phyloP scores from a whole-genome alignment of 2,329 filamentous ascomycete species.

The Aureobasidium sp. region DNA sequence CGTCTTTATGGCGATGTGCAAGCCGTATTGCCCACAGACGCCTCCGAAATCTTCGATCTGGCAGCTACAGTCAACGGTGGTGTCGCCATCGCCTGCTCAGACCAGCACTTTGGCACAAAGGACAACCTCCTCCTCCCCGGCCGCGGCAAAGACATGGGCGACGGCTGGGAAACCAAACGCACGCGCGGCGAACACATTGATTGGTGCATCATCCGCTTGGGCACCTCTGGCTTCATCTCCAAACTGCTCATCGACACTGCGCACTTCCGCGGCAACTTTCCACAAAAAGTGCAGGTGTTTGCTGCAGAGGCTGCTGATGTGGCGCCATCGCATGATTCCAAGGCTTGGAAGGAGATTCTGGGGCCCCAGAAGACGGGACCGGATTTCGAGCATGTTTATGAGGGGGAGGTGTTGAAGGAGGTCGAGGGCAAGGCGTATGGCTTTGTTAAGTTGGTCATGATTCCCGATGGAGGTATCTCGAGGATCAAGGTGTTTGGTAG shows the following conservation, averaged over 20 bases:
- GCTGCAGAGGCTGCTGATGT: conserved; percentile 39
- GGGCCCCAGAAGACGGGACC: conserved; percentile 62
- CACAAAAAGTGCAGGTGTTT: conserved; percentile 63
- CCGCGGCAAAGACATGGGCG: conserved; percentile 76
- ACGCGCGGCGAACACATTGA: conserved; percentile 69
- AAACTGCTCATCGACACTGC: conserved; percentile 71
- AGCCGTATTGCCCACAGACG: conserved; percentile 65
- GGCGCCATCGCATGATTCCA: too few relatives aligned
- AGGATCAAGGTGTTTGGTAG: conserved; percentile 70
- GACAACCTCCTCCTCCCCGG: conserved; percentile 75
- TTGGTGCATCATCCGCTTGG: conserved; percentile 73
- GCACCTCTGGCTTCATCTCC: conserved; percentile 57
- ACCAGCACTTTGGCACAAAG: conserved; percentile 78
- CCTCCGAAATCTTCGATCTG: conserved; percentile 62
- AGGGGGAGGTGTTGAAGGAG: conserved; percentile 30
- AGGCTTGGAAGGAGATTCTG: conserved; percentile 43
- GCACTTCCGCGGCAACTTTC: conserved; percentile 78
- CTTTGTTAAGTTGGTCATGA: conserved; percentile 85
- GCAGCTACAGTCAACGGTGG: conserved; percentile 73
- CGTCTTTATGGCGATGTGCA: conserved; percentile 69
- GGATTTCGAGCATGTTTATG: conserved; percentile 65
- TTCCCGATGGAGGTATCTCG: conserved; percentile 91
- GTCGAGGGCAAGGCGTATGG: conserved; percentile 58
- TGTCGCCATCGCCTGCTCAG: conserved; percentile 67
- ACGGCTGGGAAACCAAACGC: conserved; percentile 79